Evolutionary conservation across 495 filamentous ascomycete genomes (phyloP).

Genomic region (Rostrohypoxylon terebratum): DNA sequence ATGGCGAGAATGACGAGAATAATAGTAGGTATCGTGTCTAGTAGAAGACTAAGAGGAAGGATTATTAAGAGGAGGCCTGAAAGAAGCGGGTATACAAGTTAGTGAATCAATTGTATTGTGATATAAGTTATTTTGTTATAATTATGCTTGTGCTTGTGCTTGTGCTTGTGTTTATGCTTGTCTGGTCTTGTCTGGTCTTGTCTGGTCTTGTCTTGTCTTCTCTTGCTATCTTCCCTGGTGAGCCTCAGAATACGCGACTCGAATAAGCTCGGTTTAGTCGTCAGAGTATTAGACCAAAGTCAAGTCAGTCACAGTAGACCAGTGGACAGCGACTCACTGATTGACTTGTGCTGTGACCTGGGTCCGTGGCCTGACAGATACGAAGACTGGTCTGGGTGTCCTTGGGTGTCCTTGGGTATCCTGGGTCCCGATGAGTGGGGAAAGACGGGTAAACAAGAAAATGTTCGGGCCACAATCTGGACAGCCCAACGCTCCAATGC

Average conservation of each 20-base stretch:
- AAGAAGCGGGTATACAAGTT: slow-evolving; percentile 23
- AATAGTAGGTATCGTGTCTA: slow-evolving; percentile 20
- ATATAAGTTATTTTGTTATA: too few relatives aligned
- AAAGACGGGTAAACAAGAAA: slow-evolving; percentile 46
- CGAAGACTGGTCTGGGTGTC: slow-evolving; percentile 26
- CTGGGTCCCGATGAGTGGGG: slow-evolving; percentile 27
- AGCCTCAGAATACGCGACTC: slow-evolving; percentile 3
- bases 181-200: too few relatives aligned
- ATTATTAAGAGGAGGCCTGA: slow-evolving; percentile 22
- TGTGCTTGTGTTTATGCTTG: too few relatives aligned
- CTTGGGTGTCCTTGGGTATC: too few relatives aligned
- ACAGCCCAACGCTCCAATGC: slow-evolving; percentile 43
- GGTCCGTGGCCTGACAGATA: neutral
- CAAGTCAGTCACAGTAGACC: slow-evolving; percentile 5
- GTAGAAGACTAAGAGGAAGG: neutral
- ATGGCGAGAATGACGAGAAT: too few relatives aligned
- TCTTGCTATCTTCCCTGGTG: neutral
- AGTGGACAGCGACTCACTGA: slow-evolving; percentile 19
- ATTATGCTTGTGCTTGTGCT: too few relatives aligned
- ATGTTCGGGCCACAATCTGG: slow-evolving; percentile 47
- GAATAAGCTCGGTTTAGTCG: slow-evolving; percentile 18
- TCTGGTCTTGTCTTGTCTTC: neutral
- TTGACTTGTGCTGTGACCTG: neutral
- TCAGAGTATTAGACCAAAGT: neutral
- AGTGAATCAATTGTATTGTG: slow-evolving; percentile 17